Evolutionary conservation across 257 asterid species (phyloP).

Genomic region (Fraxinus anomala): DNA sequence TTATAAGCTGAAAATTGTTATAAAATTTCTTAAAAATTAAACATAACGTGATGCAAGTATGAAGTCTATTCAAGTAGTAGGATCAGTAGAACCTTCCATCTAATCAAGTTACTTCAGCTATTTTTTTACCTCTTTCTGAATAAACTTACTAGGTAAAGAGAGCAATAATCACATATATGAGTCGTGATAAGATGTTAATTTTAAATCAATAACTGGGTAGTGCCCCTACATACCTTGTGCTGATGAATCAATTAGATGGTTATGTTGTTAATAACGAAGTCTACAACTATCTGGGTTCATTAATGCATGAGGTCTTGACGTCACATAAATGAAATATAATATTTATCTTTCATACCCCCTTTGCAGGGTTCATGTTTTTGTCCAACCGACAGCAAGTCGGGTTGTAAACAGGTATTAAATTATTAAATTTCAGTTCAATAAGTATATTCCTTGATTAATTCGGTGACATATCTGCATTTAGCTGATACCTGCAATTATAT

Average conservation of each 20-base stretch:
- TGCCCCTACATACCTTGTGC: neutral
- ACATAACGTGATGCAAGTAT: slow-evolving; percentile 5
- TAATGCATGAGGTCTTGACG: neutral
- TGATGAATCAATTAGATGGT: neutral
- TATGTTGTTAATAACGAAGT: neutral
- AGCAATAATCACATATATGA: neutral
- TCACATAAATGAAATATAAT: slow-evolving; percentile 9
- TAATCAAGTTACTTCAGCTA: neutral
- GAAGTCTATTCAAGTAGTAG: neutral
- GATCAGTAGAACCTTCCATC: neutral
- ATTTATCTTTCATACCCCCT: slow-evolving; percentile 19
- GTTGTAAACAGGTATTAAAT: slow-evolving; percentile 76
- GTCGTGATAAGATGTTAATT: neutral
- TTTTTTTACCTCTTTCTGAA: neutral
- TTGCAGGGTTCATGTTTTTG: slow-evolving; percentile 92
- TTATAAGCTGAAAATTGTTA: neutral
- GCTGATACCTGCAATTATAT: slow-evolving; percentile 23
- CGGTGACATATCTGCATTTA: slow-evolving; percentile 6
- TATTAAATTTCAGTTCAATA: slow-evolving; percentile 18
- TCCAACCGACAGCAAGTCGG: slow-evolving; percentile 85
- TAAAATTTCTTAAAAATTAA: slow-evolving; percentile 1
- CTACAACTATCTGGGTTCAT: neutral
- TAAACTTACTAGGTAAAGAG: neutral
- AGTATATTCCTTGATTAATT: slow-evolving; percentile 12
- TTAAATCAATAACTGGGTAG: neutral